Base-by-base conservation (phyloP, 495 filamentous ascomycete genomes). In the Mycothermus thermophilus region DNA sequence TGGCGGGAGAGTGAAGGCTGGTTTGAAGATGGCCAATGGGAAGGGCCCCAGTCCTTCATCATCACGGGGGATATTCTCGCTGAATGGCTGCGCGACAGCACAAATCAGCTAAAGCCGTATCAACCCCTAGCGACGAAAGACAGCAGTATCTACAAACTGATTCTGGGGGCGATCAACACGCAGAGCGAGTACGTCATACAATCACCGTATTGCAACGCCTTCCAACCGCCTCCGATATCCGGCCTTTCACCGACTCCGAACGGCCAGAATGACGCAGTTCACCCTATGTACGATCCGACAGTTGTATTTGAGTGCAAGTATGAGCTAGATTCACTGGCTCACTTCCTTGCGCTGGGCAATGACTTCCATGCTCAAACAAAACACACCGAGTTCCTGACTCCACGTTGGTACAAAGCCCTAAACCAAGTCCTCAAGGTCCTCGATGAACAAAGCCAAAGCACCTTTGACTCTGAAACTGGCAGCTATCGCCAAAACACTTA, bases 51-150 rank as follows among this genome's bases (percentile, higher is more conserved):
- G 54, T 85, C 77, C 23, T 99, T 99, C 56, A 80, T 99, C 41
- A 92, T 99, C 30, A 99, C 90, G 0, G 88, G 88, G n/a, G 90
- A 99, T 49, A 99, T 99, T 52, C 80, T 95, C 48, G 90, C 90
- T 5, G 90, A 96, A 59, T 99, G 90, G 90, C 62, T 99, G 27
- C 79, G 90, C 32, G 90, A 99, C 58, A 94, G 87, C 27, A 95
- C 92, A 8, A 96, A 96, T 59, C 90, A 99, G 52, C 57, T 99
- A 11, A 69, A 73, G 4, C 85, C 87, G 29, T 99, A 99, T 48
- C 90, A 95, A 46, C 52, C 65, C 1, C 64, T 99, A 13, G 84
- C 87, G 1, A 78, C 73, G 40, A 77, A 80, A 40, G 90, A 96
- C 51, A 66, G 71, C 33, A 62, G 54, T 8, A 73, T 96, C 29